Conservation (phyloP, 805 yeast genomes). For the Osmozyma mogii region DNA sequence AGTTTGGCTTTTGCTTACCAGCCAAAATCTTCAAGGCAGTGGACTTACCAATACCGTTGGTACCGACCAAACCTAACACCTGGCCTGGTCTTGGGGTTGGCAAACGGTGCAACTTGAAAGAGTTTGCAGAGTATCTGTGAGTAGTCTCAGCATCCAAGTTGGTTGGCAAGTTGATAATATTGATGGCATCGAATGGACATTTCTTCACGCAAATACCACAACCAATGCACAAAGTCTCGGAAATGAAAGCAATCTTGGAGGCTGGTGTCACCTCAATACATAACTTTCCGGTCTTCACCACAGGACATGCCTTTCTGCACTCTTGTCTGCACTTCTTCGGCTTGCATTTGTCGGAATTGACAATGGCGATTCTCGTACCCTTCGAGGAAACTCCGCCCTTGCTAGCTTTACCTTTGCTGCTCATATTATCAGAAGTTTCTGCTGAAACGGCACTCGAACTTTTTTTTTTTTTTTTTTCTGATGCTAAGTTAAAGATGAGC, state of each 20-base stretch:
- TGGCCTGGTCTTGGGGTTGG: slow-evolving; percentile 99
- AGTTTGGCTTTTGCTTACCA: slow-evolving; percentile 95
- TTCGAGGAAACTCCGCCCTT: slow-evolving; percentile 14
- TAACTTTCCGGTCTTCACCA: slow-evolving; percentile 92
- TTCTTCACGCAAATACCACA: slow-evolving; percentile 99
- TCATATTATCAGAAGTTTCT: slow-evolving; percentile 6
- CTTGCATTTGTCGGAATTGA: slow-evolving; percentile 88
- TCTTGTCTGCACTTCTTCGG: slow-evolving; percentile 99
- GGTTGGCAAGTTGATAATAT: slow-evolving; percentile 92
- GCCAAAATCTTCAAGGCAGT: slow-evolving; percentile 95
- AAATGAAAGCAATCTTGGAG: slow-evolving; percentile 87
- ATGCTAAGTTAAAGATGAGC: not conserved
- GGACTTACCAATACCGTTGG: slow-evolving; percentile 98
- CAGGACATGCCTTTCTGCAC: slow-evolving; percentile 95
- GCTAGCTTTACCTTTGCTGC: slow-evolving; percentile 14
- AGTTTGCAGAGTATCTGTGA: slow-evolving; percentile 95
- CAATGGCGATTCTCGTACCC: slow-evolving; percentile 89
- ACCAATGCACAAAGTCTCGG: slow-evolving; percentile 93
- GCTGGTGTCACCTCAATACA: slow-evolving; percentile 95
- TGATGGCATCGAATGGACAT: slow-evolving; percentile 97
- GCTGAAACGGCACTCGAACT: not conserved
- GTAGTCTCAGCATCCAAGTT: slow-evolving; percentile 89
- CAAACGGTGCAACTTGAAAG: slow-evolving; percentile 92
- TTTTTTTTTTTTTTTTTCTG: slow-evolving; percentile 5
- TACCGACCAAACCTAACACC: slow-evolving; percentile 94